A percentile compares a stretch with the other conserved stretches of the same genome.
These are phyloP conservation scores for Termitomyces sp. DNA, from an alignment of 768 basidiomycete genomes.

Conservation along the genomic window DNA sequence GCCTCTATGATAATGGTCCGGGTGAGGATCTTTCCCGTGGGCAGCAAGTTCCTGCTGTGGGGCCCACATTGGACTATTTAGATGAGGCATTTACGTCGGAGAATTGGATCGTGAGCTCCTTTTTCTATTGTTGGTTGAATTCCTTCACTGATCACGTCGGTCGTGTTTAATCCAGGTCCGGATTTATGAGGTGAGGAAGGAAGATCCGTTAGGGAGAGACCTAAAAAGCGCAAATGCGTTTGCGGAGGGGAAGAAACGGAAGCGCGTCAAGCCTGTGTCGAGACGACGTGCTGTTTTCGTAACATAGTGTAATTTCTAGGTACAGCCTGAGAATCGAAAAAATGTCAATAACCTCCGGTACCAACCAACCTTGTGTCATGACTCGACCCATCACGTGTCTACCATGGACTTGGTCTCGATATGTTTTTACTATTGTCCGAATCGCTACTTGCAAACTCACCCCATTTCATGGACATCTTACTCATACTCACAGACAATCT, in stretches of 20 bases:
- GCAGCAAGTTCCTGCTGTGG: slow-evolving; percentile 72
- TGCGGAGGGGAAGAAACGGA: slow-evolving; percentile 83
- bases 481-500: too few species aligned
- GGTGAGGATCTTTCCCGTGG: slow-evolving; percentile 86
- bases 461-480: too few species aligned
- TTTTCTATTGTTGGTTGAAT: not conserved
- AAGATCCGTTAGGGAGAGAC: slow-evolving; percentile 88
- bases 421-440: too few species aligned
- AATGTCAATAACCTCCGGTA: too few species aligned
- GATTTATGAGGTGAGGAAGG: slow-evolving; percentile 93
- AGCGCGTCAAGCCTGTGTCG: slow-evolving; percentile 65
- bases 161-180: slow-evolving; percentile 51
- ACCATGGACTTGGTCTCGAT: too few species aligned
- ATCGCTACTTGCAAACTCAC: too few species aligned
- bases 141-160: slow-evolving; percentile 3
- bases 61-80: slow-evolving; percentile 84
- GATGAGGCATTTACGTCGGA: slow-evolving; percentile 99
- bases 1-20: slow-evolving; percentile 74
- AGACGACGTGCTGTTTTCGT: slow-evolving; percentile 46
- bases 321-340: too few species aligned
- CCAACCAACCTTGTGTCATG: too few species aligned
- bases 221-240: slow-evolving; percentile 87
- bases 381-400: too few species aligned
- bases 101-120: slow-evolving; percentile 96
- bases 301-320: slow-evolving; percentile 3